phyloP scores from a whole-genome alignment of 2,329 filamentous ascomycete genomes.

The Pezicula rhizophila region DNA sequence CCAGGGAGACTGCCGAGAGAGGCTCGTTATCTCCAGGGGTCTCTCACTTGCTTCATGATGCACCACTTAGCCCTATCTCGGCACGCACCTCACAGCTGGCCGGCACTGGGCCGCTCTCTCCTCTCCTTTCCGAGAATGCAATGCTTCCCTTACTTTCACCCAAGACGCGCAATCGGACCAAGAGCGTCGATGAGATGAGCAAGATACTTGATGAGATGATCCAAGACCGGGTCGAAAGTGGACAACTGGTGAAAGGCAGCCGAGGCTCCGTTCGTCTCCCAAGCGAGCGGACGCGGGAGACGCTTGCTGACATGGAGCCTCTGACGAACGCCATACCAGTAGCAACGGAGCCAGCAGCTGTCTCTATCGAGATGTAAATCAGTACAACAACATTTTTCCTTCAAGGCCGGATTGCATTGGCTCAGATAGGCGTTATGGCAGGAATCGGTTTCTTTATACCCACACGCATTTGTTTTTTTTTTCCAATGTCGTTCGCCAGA shows the following conservation, averaged over 20 bases:
- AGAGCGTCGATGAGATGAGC: slow-evolving; percentile 87
- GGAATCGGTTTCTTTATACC: slow-evolving; percentile 17
- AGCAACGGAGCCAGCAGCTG: slow-evolving; percentile 5
- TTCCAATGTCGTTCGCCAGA: background rate
- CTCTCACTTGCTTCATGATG: slow-evolving; percentile 13
- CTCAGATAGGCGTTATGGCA: slow-evolving; percentile 4
- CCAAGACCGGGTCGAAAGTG: slow-evolving; percentile 74
- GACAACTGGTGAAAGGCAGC: slow-evolving; percentile 60
- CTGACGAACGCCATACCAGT: slow-evolving; percentile 7
- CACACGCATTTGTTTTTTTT: slow-evolving; percentile 15
- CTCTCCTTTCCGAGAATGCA: slow-evolving; percentile 10
- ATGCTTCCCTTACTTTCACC: slow-evolving; percentile 15
- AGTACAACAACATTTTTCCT: background rate
- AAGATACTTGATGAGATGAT: slow-evolving; percentile 96
- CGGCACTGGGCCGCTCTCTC: slow-evolving; percentile 15
- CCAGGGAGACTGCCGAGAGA: slow-evolving; percentile 73
- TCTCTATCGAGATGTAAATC: slow-evolving; percentile 9
- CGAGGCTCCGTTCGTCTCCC: slow-evolving; percentile 62
- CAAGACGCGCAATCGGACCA: slow-evolving; percentile 29
- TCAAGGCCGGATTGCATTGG: background rate
- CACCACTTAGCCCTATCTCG: slow-evolving; percentile 24
- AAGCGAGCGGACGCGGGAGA: slow-evolving; percentile 32
- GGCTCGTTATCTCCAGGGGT: slow-evolving; percentile 17
- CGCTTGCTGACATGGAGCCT: slow-evolving; percentile 7
- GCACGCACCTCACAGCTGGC: slow-evolving; percentile 21